Evolutionary conservation across 352 stramenopile genomes (phyloP), one percentile per base, ranked within the genome.

Genomic region (Phytophthora colocasiae): DNA sequence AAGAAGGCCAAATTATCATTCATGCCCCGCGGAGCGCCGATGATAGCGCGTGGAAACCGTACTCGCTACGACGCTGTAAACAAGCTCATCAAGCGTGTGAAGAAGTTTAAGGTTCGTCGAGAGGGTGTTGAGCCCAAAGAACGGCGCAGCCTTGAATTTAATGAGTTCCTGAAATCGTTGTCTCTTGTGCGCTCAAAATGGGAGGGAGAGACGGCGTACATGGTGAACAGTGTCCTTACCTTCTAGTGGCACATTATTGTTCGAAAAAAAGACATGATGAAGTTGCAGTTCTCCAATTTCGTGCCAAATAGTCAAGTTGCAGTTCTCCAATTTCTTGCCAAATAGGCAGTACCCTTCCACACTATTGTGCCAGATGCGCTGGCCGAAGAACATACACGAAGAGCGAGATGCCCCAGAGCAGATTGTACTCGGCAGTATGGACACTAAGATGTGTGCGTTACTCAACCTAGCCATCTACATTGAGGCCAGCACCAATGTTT

Each of bases 321-420:
- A n/a, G n/a, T n/a, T n/a, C n/a, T n/a, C n/a, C n/a, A 31, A 19
- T 4, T 44, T 54, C 8, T 4, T n/a, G 1, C 32, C 1, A 1
- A 44, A n/a, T 24, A 45, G 4, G 4, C 52, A 69, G 45, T 46
- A 72, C 47, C 39, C 39, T 31, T 27, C 14, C 3, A 70, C 55
- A 5, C 48, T 71, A 15, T 14, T 71, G 5, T 68, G 19, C 22
- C 61, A 63, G 22, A 55, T 66, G 32, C 48, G 66, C 3, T 70
- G 66, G 59, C 66, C 59, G 5, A 69, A 74, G 36, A 69, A 70
- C 39, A 66, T 62, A 17, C 40, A 31, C 6, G 53, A 70, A 45
- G 66, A 70, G 36, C 32, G 53, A 24, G 11, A 17, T 11, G 36
- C 36, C 36, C 36, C 11, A 11, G 8, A 19, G 11, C 11, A 31